phyloP scores from a whole-genome alignment of 768 basidiomycete genomes.

The Symmetrospora coprosmae region DNA sequence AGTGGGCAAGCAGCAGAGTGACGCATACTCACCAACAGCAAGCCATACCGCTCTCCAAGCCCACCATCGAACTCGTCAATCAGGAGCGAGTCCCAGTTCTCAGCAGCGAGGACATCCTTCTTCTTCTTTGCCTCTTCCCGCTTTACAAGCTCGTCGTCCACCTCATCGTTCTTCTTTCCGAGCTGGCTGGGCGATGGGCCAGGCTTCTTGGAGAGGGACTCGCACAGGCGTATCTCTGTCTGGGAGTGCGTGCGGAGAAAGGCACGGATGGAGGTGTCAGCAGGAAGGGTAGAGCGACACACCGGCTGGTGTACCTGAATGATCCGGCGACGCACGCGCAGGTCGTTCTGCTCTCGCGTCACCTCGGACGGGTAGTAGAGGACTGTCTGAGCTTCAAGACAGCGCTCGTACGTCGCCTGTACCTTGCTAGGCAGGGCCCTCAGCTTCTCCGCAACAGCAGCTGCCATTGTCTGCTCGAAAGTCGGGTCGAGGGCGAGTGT shows the following conservation, averaged over 20 bases:
- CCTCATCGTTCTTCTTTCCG: not conserved
- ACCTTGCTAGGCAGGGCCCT: conserved; percentile 8
- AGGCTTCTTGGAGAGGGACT: conserved; percentile 2
- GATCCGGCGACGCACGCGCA: not conserved
- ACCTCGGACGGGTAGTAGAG: conserved; percentile 17
- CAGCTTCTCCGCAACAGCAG: no score
- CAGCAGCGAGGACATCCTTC: conserved; percentile 5
- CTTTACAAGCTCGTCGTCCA: not conserved
- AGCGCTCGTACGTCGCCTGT: not conserved
- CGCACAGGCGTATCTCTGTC: conserved; percentile 18
- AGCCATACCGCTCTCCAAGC: conserved; percentile 1
- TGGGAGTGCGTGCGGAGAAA: not conserved
- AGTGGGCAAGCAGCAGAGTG: not conserved
- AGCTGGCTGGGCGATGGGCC: not conserved
- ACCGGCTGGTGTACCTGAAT: no score
- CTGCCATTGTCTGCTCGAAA: no score
- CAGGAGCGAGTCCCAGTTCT: conserved; percentile 14
- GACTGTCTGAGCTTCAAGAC: not conserved
- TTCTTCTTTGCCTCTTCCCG: not conserved
- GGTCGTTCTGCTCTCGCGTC: conserved; percentile 1
- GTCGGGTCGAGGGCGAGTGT: no score
- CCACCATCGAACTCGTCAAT: conserved; percentile 17
- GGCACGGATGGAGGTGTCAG: not conserved
- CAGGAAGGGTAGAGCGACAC: not conserved
- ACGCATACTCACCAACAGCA: not conserved